Base-by-base conservation (phyloP, 768 basidiomycete species). In the Lentinula raphanica region DNA sequence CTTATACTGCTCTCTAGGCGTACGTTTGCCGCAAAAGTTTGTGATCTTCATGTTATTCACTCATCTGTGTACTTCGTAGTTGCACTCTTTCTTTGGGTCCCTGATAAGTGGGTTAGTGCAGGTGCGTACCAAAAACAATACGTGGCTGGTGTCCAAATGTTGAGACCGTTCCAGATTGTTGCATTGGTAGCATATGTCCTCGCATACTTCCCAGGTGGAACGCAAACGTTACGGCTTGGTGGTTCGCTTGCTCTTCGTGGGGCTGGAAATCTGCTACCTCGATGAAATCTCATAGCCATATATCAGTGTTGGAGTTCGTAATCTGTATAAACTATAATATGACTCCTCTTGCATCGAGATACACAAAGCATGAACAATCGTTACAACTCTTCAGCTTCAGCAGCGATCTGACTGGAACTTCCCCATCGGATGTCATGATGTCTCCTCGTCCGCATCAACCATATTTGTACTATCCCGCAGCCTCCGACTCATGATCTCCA, bases 131-230 rank as follows among this genome's bases (percentile, higher is more conserved):
- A 8, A 15, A 15, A 17, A 29, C 12, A 2, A 38, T 38, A 35
- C 13, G 9, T 39, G 23, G 45, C 44, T 17, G 19, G 28, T 25
- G 4, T n/a, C 5, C 13, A 28, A 11, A 48, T 45, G 25, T 54
- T 57, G 46, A 40, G 25, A 19, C 36, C 31, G 2, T 36, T 12
- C 42, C 2, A 92, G 83, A 84, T 97, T 39, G 74, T 90, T 44
- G 86, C 95, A 1, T 83, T 99, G 17, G 77, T 97, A 13, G 80
- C 89, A 13, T 99, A 99, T 68, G 80, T 98, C 6, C 78, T 94
- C 17, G 94, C 94, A 0, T 98, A 98, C 74, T 98, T 99, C 73
- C 97, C 97, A 19, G 94, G 92, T 9, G 96, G 88, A 28, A 80
- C 79, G 28, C 86, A 88, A 64, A 93, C 92, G 1, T 76, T 94